Conservation (phyloP, 176 grass and related monocot genomes). For the Triticum urartu region DNA sequence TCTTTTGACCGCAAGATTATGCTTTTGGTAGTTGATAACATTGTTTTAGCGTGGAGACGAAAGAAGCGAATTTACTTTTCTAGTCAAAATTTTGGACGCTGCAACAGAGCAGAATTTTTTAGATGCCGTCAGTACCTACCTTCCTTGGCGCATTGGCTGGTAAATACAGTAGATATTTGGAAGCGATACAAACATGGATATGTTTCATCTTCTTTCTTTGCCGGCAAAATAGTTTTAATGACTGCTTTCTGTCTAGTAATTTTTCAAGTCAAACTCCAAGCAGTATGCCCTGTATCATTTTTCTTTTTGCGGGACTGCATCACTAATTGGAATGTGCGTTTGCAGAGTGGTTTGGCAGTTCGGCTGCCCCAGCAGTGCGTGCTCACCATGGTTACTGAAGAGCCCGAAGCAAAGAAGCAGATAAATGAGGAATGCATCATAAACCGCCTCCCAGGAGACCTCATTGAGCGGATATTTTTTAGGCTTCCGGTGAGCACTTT, state of each 20-base stretch:
- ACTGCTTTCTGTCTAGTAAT: background rate
- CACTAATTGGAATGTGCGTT: background rate
- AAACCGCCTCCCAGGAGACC: background rate
- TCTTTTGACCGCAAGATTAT: background rate
- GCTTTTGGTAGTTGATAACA: background rate
- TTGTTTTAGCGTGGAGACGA: background rate
- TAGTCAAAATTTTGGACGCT: background rate
- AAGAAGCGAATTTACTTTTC: background rate
- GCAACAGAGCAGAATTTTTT: too few relatives aligned
- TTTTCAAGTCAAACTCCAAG: background rate
- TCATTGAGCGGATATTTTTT: slow-evolving; percentile 25
- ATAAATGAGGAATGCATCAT: background rate
- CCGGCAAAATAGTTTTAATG: background rate
- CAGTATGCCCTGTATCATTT: background rate
- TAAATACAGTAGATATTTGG: background rate
- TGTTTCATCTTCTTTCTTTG: background rate
- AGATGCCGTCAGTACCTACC: too few relatives aligned
- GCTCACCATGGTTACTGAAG: background rate
- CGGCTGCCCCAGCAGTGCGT: background rate
- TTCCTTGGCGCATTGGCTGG: too few relatives aligned
- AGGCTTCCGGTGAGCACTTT: slow-evolving; percentile 30
- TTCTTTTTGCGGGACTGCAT: too few relatives aligned
- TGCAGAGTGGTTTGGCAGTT: background rate
- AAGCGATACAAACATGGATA: background rate
- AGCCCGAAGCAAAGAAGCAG: background rate